Evolutionary conservation across 2,329 filamentous ascomycete species (phyloP).

Genomic region (Endoconidiophora polonica): DNA sequence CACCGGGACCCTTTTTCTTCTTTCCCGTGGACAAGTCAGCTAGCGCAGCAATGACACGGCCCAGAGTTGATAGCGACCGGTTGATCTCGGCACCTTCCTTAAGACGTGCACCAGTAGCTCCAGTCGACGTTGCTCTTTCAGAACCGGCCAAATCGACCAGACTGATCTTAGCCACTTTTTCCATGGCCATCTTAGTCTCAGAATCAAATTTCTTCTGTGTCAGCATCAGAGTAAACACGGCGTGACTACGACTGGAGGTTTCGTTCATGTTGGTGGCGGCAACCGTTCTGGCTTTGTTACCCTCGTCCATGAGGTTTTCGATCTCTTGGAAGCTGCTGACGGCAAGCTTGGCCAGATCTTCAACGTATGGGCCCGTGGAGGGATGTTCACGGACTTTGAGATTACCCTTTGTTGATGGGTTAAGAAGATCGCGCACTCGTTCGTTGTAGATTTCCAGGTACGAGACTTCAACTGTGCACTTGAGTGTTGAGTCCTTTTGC

Average conservation of each 20-base stretch:
- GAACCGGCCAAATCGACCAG: slow-evolving; percentile 95
- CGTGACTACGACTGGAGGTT: slow-evolving; percentile 93
- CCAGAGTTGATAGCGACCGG: slow-evolving; percentile 83
- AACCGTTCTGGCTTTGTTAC: slow-evolving; percentile 95
- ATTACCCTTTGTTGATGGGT: slow-evolving; percentile 89
- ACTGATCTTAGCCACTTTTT: slow-evolving; percentile 96
- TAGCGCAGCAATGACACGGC: slow-evolving; percentile 89
- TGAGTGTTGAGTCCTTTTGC: slow-evolving; percentile 55
- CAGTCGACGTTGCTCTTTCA: slow-evolving; percentile 90
- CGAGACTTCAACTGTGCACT: slow-evolving; percentile 91
- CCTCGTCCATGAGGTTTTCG: slow-evolving; percentile 96
- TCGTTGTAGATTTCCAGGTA: slow-evolving; percentile 99
- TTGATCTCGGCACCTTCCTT: slow-evolving; percentile 99
- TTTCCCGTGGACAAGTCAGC: slow-evolving; percentile 79
- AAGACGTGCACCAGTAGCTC: slow-evolving; percentile 81
- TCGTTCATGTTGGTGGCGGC: slow-evolving; percentile 99
- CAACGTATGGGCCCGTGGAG: slow-evolving; percentile 92
- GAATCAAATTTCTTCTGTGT: slow-evolving; percentile 84
- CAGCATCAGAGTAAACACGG: slow-evolving; percentile 89
- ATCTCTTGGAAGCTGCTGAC: slow-evolving; percentile 91
- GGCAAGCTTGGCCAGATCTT: slow-evolving; percentile 88
- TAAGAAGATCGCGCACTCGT: slow-evolving; percentile 83
- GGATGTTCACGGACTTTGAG: slow-evolving; percentile 95
- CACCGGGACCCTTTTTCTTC: slow-evolving; percentile 59
- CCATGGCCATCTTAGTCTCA: slow-evolving; percentile 91